A percentile compares a stretch with the other conserved stretches of the same genome.
Conservation (phyloP, 108 stramenopile species). For the Licmophora abbreviata region DNA sequence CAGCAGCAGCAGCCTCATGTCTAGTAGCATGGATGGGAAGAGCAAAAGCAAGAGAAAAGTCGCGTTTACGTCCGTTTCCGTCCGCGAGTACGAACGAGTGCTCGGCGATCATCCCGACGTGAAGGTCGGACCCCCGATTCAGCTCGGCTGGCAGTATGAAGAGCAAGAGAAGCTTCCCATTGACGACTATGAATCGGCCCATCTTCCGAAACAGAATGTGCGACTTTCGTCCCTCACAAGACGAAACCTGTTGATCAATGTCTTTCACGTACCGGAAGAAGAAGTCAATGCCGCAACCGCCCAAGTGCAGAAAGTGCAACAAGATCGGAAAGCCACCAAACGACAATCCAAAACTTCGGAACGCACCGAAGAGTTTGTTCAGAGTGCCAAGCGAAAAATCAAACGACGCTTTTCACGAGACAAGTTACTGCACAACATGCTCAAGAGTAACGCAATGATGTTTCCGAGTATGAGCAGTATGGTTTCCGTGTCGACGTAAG, state of each 20-base stretch:
- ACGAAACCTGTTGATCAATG: slow-evolving; percentile 33
- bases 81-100: slow-evolving; percentile 43
- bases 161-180: slow-evolving; percentile 22
- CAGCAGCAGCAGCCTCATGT: too few species aligned
- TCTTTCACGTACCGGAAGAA: slow-evolving; percentile 26
- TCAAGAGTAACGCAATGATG: too few species aligned
- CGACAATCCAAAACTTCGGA: slow-evolving; percentile 9
- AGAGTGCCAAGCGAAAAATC: slow-evolving; percentile 6
- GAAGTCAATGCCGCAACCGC: slow-evolving; percentile 26
- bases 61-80: slow-evolving; percentile 21
- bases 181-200: slow-evolving; percentile 40
- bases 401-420: slow-evolving; percentile 3
- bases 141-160: slow-evolving; percentile 44
- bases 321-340: slow-evolving; percentile 10
- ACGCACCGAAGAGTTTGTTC: slow-evolving; percentile 11
- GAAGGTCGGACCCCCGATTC: slow-evolving; percentile 41
- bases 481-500: too few species aligned
- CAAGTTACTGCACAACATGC: too few species aligned
- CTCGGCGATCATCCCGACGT: slow-evolving; percentile 51
- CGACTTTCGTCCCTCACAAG: slow-evolving; percentile 30
- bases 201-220: slow-evolving; percentile 9
- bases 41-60: slow-evolving; percentile 3
- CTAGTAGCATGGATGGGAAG: too few species aligned
- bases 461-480: too few species aligned
- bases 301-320: slow-evolving; percentile 25